These are phyloP conservation scores for Metschnikowia drakensbergensis DNA, from an alignment of 805 yeast genomes.

Conservation along the genomic window DNA sequence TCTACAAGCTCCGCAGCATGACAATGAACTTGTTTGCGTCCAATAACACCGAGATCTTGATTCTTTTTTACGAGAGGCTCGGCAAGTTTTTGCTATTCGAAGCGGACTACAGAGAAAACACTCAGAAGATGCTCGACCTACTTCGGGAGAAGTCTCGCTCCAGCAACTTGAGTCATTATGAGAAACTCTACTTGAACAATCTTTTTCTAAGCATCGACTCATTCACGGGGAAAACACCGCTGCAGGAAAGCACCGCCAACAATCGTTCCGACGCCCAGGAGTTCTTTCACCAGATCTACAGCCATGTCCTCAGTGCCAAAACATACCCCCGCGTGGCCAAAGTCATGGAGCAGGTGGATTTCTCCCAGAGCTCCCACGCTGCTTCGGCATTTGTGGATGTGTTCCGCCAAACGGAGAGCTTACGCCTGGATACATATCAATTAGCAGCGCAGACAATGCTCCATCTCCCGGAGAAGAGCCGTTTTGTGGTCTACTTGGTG, in stretches of 20 bases:
- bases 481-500: slow-evolving; percentile 40
- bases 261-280: slow-evolving; percentile 9
- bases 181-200: slow-evolving; percentile 56
- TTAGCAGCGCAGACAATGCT: slow-evolving; percentile 46
- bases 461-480: slow-evolving; percentile 26
- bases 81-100: slow-evolving; percentile 61
- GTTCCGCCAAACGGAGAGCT: slow-evolving; percentile 57
- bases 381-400: slow-evolving; percentile 30
- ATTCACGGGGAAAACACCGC: slow-evolving; percentile 9
- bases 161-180: slow-evolving; percentile 48
- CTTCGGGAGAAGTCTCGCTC: slow-evolving; percentile 49
- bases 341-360: slow-evolving; percentile 34
- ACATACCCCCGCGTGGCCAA: slow-evolving; percentile 3
- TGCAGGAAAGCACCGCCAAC: not conserved
- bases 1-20: slow-evolving; percentile 66
- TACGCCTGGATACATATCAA: slow-evolving; percentile 54
- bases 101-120: slow-evolving; percentile 53
- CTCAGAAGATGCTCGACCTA: slow-evolving; percentile 59
- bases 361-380: slow-evolving; percentile 40
- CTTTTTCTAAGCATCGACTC: slow-evolving; percentile 55
- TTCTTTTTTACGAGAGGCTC: slow-evolving; percentile 67
- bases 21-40: slow-evolving; percentile 49
- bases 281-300: slow-evolving; percentile 14
- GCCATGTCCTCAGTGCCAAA: slow-evolving; percentile 6
- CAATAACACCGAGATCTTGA: slow-evolving; percentile 64